Evolutionary conservation across 176 grass and related monocot species (phyloP).

Genomic region (Avena sativa): DNA sequence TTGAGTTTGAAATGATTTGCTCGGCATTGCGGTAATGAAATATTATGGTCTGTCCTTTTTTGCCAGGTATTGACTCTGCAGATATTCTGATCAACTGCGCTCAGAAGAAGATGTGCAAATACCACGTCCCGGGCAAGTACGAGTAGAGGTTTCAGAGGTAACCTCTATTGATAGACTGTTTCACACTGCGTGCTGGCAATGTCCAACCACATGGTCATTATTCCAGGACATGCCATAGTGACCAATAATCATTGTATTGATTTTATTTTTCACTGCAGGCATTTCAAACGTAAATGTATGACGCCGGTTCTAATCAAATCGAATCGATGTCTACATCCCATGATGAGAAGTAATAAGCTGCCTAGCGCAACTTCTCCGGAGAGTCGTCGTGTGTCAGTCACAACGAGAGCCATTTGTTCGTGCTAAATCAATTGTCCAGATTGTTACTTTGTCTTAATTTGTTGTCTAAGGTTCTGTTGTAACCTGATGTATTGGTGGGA

Average conservation of each 20-base stretch:
- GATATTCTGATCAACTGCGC: constrained; percentile 59
- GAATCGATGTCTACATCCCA: not conserved
- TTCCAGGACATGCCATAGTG: too few species aligned
- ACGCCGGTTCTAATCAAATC: not conserved
- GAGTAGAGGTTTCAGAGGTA: not conserved
- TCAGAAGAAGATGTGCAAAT: constrained; percentile 48
- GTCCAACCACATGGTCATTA: too few species aligned
- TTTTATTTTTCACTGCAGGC: not conserved
- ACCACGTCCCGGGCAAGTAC: constrained; percentile 46
- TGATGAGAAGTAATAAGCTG: not conserved
- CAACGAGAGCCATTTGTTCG: not conserved
- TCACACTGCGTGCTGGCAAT: not conserved
- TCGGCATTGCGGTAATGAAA: not conserved
- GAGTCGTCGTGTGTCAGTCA: not conserved
- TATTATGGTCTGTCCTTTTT: not conserved
- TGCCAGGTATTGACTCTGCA: constrained; percentile 60
- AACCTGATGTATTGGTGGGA: not conserved
- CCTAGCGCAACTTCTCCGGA: not conserved
- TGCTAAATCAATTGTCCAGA: not conserved
- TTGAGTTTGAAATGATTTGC: not conserved
- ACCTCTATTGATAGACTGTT: not conserved
- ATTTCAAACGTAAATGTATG: not conserved
- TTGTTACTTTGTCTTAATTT: not conserved
- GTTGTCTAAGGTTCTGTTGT: not conserved
- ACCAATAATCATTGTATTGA: not conserved